Base-by-base conservation (phyloP, 176 grass and related monocot species). In the Triticum turgidum region DNA sequence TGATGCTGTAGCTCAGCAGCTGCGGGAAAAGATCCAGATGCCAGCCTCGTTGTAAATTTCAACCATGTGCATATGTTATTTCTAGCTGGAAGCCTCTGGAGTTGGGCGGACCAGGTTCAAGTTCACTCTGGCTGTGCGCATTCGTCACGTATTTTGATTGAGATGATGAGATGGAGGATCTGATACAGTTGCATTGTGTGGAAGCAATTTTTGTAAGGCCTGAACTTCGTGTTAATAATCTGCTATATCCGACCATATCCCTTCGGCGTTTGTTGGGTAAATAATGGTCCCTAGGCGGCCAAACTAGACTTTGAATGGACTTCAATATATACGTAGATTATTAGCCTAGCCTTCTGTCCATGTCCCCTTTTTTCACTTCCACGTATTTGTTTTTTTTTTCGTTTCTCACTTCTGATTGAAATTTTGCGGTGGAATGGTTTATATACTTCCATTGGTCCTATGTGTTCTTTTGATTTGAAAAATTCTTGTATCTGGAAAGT, bases 1-100 rank as follows among this genome's bases (percentile, higher is more conserved):
- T 32, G 89, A 98, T n/a, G 89, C 95, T 65, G 93, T 95, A 8
- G 85, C 91, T 30, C 89, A 90, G 27, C 86, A 85, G 49, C 83
- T 95, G 61, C 82, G 25, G 30, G 93, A 82, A 41, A 98, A 95
- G 83, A 84, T 89, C 65, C 69, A 89, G 44, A 51, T 54, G 6
- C 87, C 89, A 80, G 73, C 87, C 24, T 89, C 58, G 1, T 52
- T 65, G 73, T 85, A 84, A 65, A 79, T 69, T 69, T n/a, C 21
- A 12, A 12, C 42, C 61, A 20, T 68, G 25, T 47, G 69, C 69
- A 30, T 35, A 61, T 30, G 54, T 14, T 44, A 77, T 89, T n/a
- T n/a, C 37, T 49, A 65, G 62, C 41, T 59, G 8, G 35, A 80
- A 80, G 24, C 37, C 44, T 80, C 47, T 2, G 69, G 69, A 59